Percentiles rank a stretch among this genome's conserved stretches.
Evolutionary conservation across 2,329 filamentous ascomycete species (phyloP).

Genomic region (Aspergillus amoenus): DNA sequence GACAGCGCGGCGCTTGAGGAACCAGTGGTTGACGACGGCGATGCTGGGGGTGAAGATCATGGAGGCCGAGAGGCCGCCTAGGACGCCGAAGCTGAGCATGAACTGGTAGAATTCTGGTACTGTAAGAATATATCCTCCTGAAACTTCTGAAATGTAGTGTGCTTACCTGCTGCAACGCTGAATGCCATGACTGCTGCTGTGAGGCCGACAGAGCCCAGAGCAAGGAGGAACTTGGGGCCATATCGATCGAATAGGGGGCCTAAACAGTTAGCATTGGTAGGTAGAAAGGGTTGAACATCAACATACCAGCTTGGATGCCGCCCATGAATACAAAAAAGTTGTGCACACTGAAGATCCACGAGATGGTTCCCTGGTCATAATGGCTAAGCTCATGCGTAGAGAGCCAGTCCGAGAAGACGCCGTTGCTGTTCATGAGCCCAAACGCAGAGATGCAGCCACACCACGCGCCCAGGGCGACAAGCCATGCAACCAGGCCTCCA

Average conservation of each 20-base stretch:
- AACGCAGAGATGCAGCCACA: conserved; percentile 33
- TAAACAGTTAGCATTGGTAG: neutral
- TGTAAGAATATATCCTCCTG: neutral
- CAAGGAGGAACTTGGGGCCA: neutral
- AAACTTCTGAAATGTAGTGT: neutral
- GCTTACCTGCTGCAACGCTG: neutral
- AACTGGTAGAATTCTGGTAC: conserved; percentile 42
- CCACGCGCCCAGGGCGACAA: conserved; percentile 38
- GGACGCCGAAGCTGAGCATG: conserved; percentile 39
- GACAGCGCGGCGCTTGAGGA: conserved; percentile 32
- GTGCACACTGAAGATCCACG: too few species aligned
- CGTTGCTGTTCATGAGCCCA: conserved; percentile 37
- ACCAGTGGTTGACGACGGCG: conserved; percentile 31
- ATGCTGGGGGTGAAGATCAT: conserved; percentile 36
- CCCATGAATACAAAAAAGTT: too few species aligned
- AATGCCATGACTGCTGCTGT: neutral
- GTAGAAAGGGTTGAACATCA: too few species aligned
- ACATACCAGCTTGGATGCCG: too few species aligned
- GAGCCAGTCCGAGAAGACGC: conserved; percentile 14
- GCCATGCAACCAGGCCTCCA: conserved; percentile 37
- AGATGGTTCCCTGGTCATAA: too few species aligned
- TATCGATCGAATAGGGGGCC: neutral
- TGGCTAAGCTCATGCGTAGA: too few species aligned
- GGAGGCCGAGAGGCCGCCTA: conserved; percentile 40
- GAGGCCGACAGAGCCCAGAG: neutral